These are phyloP conservation scores for Amorphotheca resinae DNA, from an alignment of 495 filamentous ascomycete genomes.

Conservation along the genomic window DNA sequence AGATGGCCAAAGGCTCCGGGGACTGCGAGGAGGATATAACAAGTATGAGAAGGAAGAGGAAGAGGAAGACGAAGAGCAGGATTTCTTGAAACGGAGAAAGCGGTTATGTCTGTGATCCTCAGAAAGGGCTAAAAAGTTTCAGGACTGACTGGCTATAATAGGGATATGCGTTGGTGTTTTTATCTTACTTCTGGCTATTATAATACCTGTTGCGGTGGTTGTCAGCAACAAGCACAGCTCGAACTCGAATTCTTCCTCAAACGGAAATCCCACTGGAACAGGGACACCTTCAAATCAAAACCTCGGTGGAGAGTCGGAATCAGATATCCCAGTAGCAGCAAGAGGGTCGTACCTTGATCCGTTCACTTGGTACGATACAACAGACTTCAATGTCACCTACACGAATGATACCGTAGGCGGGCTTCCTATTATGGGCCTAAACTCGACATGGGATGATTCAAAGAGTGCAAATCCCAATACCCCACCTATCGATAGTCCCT, in stretches of 20 bases:
- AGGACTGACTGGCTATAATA: constrained; percentile 20
- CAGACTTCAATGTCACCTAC: constrained; percentile 89
- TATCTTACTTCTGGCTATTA: constrained; percentile 50
- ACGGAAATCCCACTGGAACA: constrained; percentile 14
- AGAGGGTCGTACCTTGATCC: constrained; percentile 78
- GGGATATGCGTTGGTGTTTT: constrained; percentile 40
- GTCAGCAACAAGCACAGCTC: constrained; percentile 50
- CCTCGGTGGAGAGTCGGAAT: constrained; percentile 44
- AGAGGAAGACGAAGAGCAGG: constrained; percentile 9
- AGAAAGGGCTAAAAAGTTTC: background rate
- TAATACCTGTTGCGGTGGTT: constrained; percentile 62
- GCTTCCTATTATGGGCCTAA: constrained; percentile 80
- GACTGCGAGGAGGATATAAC: constrained; percentile 16
- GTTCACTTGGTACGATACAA: constrained; percentile 85
- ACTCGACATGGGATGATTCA: constrained; percentile 78
- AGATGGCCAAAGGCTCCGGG: constrained; percentile 19
- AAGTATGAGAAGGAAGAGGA: constrained; percentile 18
- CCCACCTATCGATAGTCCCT: constrained; percentile 59
- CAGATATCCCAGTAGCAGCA: constrained; percentile 51
- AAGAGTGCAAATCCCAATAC: constrained; percentile 64
- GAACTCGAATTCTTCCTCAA: constrained; percentile 13
- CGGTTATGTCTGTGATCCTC: constrained; percentile 31
- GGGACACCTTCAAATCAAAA: constrained; percentile 41
- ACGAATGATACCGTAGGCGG: constrained; percentile 76
- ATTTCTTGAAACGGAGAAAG: constrained; percentile 27